These are phyloP conservation scores for Beauveria asiatica DNA, from an alignment of 2,329 filamentous ascomycete genomes.

Conservation along the genomic window DNA sequence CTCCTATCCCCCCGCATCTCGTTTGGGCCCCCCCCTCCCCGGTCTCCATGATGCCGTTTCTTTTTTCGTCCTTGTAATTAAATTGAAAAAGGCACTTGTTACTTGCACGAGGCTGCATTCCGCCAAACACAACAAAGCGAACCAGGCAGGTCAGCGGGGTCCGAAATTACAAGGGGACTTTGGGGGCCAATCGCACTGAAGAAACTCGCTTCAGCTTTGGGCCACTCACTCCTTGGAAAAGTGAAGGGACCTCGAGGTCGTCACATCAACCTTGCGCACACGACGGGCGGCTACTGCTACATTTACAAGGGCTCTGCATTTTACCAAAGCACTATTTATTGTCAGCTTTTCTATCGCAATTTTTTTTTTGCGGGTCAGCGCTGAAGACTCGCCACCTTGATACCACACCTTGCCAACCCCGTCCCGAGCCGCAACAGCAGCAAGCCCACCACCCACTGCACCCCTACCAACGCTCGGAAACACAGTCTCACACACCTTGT, in stretches of 20 bases:
- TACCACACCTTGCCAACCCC: not conserved
- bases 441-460: not conserved
- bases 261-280: not conserved
- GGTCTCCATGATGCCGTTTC: not conserved
- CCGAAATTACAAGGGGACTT: conserved; percentile 7
- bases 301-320: not conserved
- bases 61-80: not conserved
- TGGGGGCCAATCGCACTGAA: conserved; percentile 1
- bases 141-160: not conserved
- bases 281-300: not conserved
- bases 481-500: not conserved
- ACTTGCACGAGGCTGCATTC: not conserved
- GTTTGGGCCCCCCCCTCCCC: not conserved
- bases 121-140: not conserved
- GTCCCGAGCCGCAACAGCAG: not conserved
- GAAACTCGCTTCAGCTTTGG: not conserved
- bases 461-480: not conserved
- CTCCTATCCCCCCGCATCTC: not conserved
- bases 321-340: not conserved
- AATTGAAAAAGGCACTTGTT: not conserved
- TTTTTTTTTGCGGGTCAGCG: not conserved
- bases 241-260: too few relatives aligned
- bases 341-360: not conserved
- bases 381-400: not conserved
- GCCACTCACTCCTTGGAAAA: not conserved